phyloP scores from a whole-genome alignment of 192 early-diverging fungal genomes.

The Coemansia erecta region DNA sequence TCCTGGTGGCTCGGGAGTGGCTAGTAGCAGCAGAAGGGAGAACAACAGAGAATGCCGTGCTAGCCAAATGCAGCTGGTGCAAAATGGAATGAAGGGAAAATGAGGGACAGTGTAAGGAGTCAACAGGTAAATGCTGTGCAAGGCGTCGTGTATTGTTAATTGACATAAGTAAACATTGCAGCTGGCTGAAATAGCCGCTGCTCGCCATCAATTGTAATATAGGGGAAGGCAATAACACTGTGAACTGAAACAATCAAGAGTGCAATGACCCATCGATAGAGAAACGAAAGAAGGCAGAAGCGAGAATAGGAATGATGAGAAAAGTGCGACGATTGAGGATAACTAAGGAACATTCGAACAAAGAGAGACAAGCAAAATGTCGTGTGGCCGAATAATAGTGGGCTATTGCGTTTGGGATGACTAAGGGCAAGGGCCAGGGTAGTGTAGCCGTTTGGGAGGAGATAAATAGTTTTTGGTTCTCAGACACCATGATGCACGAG shows the following conservation, averaged over 20 bases:
- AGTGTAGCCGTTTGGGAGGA: too few species aligned
- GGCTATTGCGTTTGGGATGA: too few species aligned
- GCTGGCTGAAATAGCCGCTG: conserved; percentile 1
- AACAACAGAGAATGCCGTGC: background rate
- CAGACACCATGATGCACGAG: too few species aligned
- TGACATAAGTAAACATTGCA: conserved; percentile 4
- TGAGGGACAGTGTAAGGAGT: conserved; percentile 6
- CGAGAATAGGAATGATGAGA: background rate
- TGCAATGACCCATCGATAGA: conserved; percentile 35
- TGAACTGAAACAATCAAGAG: conserved; percentile 18
- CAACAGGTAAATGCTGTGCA: conserved; percentile 6
- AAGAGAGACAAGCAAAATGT: conserved; percentile 3
- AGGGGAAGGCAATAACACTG: conserved; percentile 14
- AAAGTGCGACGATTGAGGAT: conserved; percentile 10
- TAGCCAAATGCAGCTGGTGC: background rate
- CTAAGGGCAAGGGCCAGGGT: too few species aligned
- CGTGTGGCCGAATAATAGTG: conserved; percentile 10
- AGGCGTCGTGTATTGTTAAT: conserved; percentile 7
- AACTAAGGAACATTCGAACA: conserved; percentile 1
- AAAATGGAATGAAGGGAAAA: conserved; percentile 3
- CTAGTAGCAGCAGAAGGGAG: conserved; percentile 1
- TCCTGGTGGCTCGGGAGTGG: background rate
- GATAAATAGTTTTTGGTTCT: too few species aligned
- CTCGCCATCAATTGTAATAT: conserved; percentile 8
- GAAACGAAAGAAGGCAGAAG: conserved; percentile 4